These are phyloP conservation scores for Talaromyces verruculosus DNA, from an alignment of 2,329 filamentous ascomycete species.

Conservation along the genomic window DNA sequence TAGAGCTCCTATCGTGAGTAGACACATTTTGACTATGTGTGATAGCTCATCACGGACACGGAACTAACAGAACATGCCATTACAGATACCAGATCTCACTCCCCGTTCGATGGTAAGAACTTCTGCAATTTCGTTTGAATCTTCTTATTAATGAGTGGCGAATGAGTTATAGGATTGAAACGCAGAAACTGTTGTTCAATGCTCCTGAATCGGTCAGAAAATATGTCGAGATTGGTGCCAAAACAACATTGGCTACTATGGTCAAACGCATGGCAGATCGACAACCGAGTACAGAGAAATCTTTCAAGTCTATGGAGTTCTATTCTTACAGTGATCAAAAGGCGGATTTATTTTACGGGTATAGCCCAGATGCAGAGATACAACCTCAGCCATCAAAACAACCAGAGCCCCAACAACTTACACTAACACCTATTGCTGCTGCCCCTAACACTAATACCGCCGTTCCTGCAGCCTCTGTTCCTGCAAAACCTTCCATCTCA, in stretches of 20 bases:
- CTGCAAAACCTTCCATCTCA: not conserved
- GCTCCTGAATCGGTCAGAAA: slow-evolving; percentile 89
- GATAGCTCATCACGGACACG: not conserved
- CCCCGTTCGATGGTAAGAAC: slow-evolving; percentile 77
- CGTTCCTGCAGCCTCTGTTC: not conserved
- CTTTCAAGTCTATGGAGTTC: slow-evolving; percentile 74
- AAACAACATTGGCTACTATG: slow-evolving; percentile 9
- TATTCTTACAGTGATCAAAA: slow-evolving; percentile 95
- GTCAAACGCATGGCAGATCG: slow-evolving; percentile 12
- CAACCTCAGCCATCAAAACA: not conserved
- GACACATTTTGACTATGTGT: not conserved
- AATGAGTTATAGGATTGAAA: slow-evolving; percentile 68
- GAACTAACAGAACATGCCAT: not conserved
- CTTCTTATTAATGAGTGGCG: not conserved
- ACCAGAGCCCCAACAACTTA: not conserved
- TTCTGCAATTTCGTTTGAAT: not conserved
- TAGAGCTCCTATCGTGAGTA: slow-evolving; percentile 9
- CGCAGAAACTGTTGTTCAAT: slow-evolving; percentile 95
- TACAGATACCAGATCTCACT: slow-evolving; percentile 87
- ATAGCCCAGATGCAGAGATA: slow-evolving; percentile 37
- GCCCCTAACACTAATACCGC: not conserved
- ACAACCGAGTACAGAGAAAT: not conserved
- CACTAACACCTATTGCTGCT: not conserved
- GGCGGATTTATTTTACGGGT: slow-evolving; percentile 93
- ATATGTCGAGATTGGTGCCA: slow-evolving; percentile 92